phyloP scores from a whole-genome alignment of 75 land plant species.

The Pinus tabuliformis region DNA sequence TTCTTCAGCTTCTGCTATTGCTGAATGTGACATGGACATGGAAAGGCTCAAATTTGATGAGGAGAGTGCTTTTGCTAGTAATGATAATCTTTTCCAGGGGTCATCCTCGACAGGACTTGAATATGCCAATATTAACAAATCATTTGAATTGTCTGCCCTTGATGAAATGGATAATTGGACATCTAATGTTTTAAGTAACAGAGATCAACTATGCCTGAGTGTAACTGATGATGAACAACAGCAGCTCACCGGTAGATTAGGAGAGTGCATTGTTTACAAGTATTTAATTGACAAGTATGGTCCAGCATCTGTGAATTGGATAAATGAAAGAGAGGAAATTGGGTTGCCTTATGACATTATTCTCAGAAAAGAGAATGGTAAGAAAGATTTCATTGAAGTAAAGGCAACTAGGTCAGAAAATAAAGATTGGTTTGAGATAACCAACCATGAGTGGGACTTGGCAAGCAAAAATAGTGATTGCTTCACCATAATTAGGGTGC shows the following conservation, averaged over 20 bases:
- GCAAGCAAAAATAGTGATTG: conserved; percentile 65
- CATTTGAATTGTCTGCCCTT: not conserved
- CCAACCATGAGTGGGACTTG: conserved; percentile 81
- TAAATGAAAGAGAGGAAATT: conserved; percentile 69
- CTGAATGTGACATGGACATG: not conserved
- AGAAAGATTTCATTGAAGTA: conserved; percentile 74
- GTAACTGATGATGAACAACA: conserved; percentile 28
- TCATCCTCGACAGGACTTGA: not conserved
- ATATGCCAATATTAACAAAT: not conserved
- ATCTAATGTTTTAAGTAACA: conserved; percentile 5
- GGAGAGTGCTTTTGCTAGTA: not conserved
- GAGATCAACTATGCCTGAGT: conserved; percentile 28
- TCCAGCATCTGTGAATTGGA: conserved; percentile 54
- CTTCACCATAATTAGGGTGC: conserved; percentile 68
- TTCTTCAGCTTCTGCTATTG: not conserved
- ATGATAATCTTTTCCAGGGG: not conserved
- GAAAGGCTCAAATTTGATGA: not conserved
- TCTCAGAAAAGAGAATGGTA: conserved; percentile 29
- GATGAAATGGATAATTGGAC: no score
- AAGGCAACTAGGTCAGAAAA: conserved; percentile 69
- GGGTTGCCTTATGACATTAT: conserved; percentile 81
- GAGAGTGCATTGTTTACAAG: conserved; percentile 67
- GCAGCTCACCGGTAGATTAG: conserved; percentile 57
- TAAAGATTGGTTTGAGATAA: conserved; percentile 83
- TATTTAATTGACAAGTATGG: conserved; percentile 50